A percentile compares a stretch with the other conserved stretches of the same genome.
phyloP scores from a whole-genome alignment of 331 rosid genomes.

The Dryas integrifolia region DNA sequence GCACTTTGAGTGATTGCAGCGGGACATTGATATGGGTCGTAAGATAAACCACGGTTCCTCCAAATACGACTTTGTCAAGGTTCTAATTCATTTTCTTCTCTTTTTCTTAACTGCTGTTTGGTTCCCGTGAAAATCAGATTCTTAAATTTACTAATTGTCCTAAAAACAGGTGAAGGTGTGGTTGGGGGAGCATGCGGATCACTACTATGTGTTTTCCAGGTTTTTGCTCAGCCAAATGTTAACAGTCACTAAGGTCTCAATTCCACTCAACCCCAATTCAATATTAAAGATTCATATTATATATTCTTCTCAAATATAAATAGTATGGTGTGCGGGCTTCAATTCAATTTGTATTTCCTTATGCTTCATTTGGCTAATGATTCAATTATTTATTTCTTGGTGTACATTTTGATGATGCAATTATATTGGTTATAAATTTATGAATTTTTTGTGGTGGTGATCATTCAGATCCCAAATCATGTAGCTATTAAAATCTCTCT shows the following conservation, averaged over 20 bases:
- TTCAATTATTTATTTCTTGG: neutral
- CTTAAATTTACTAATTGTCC: neutral
- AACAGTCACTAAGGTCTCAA: conserved; percentile 77
- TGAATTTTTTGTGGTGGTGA: conserved; percentile 5
- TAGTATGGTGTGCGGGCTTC: neutral
- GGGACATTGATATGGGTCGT: conserved; percentile 10
- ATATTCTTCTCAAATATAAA: neutral
- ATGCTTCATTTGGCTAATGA: neutral
- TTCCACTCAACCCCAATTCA: neutral
- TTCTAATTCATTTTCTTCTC: conserved; percentile 17
- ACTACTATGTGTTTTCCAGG: conserved; percentile 87
- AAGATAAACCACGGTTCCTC: conserved; percentile 51
- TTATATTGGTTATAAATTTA: neutral
- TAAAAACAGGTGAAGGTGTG: conserved; percentile 75
- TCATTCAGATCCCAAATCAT: conserved; percentile 87
- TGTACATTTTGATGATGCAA: neutral
- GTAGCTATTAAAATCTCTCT: conserved; percentile 86
- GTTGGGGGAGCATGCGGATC: conserved; percentile 97
- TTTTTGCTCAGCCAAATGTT: conserved; percentile 84
- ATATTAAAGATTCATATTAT: neutral
- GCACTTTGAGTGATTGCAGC: neutral
- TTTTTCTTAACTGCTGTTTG: conserved; percentile 11
- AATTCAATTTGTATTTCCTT: neutral
- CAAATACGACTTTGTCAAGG: conserved; percentile 96
- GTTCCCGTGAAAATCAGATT: neutral